Conservation (phyloP, 768 basidiomycete genomes). For the Auricularia heimuer region DNA sequence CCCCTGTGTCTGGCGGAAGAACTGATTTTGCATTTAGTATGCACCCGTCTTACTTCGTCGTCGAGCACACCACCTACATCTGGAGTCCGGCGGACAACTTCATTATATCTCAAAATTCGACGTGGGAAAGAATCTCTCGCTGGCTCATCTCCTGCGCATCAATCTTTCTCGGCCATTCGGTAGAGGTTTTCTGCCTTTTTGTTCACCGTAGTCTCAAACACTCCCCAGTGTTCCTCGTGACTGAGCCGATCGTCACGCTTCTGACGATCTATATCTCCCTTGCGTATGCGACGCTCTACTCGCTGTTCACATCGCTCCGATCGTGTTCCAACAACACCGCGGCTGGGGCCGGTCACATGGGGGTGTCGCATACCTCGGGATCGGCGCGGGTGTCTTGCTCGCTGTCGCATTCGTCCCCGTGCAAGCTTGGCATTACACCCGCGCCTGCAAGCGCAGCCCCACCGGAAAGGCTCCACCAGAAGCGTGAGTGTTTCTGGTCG, state of each 20-base stretch:
- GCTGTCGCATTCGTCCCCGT: constrained; percentile 44
- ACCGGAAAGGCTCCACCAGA: constrained; percentile 49
- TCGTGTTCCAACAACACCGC: constrained; percentile 45
- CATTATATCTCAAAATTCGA: constrained; percentile 45
- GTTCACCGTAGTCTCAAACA: constrained; percentile 3
- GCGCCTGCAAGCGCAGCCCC: constrained; percentile 36
- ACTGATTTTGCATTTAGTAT: constrained; percentile 28
- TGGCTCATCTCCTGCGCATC: constrained; percentile 32
- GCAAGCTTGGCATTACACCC: constrained; percentile 44
- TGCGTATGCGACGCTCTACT: constrained; percentile 54
- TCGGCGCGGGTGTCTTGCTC: constrained; percentile 46
- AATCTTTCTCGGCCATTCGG: constrained; percentile 50
- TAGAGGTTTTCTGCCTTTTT: constrained; percentile 15
- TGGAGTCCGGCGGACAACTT: constrained; percentile 29
- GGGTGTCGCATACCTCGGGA: constrained; percentile 55
- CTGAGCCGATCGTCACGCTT: constrained; percentile 53
- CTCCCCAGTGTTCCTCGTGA: constrained; percentile 42
- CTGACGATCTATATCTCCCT: constrained; percentile 51
- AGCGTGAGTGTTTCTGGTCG: constrained; percentile 29
- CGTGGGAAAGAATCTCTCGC: constrained; percentile 31
- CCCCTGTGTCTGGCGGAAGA: not conserved
- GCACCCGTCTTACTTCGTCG: constrained; percentile 50
- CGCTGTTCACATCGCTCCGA: constrained; percentile 53
- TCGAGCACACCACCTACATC: constrained; percentile 36
- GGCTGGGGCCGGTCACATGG: constrained; percentile 43